Evolutionary conservation across 352 stramenopile genomes (phyloP), one percentile per base, ranked within the genome.

Genomic region (Elongisporangium undulatum): DNA sequence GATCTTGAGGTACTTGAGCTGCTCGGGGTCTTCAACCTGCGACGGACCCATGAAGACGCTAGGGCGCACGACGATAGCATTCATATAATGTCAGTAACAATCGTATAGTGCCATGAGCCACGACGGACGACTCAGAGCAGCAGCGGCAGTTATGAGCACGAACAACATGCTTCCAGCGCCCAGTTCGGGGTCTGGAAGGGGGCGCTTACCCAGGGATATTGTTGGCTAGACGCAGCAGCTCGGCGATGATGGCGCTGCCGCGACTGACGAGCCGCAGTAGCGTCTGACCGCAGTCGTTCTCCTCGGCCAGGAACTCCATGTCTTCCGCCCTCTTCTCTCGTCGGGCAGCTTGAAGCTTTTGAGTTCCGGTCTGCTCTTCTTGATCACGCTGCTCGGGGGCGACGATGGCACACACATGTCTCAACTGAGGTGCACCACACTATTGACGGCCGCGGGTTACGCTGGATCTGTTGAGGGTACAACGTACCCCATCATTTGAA

Each of bases 201-300:
- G 34, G 34, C 7, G 34, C 71, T 45, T 58, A 95, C 84, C 86
- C 86, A 13, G 86, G 86, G 53, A 98, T 92, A 52, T 96, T 95
- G 62, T 97, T 93, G 17, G 88, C 94, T 16, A 98, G 76, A 29
- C 90, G 89, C 55, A 97, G 77, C 54, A 98, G 77, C 67, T 98
- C 92, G 12, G 95, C 92, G 49, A 98, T 87, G 66, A 98, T 97
- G 51, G 92, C 81, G 54, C 86, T 95, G 19, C 94, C 95, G 24
- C 84, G 76, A 64, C 88, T 93, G 48, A 97, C 92, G 60, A 98
- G 86, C 23, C 81, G 83, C 72, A 98, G 76, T 61, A 98, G 79
- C 63, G 92, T 98, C 78, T 97, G 89, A 0, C 94, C 95, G 82
- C 95, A 98, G 60, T 98, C 80, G 64, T 98, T 98, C 59, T 98